Evolutionary conservation across 2,329 filamentous ascomycete genomes (phyloP).

Genomic region (Penicillium olsonii): DNA sequence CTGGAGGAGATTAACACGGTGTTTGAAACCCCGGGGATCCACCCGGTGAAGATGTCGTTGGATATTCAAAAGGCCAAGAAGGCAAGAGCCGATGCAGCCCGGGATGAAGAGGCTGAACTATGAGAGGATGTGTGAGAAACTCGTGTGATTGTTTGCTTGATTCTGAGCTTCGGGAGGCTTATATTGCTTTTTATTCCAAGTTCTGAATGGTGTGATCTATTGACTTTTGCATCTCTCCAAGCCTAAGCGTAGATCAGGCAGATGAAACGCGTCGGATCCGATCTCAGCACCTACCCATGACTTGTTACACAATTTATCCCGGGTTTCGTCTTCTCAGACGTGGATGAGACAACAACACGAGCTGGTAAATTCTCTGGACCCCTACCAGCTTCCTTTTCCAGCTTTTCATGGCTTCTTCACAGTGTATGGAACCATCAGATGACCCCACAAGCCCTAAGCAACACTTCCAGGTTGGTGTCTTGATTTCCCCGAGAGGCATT

Average conservation of each 20-base stretch:
- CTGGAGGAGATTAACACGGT: conserved; percentile 62
- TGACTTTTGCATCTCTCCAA: background rate
- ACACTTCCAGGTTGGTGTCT: too few relatives aligned
- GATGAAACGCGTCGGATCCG: conserved; percentile 26
- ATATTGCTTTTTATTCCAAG: background rate
- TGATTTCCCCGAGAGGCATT: conserved; percentile 15
- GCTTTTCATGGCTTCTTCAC: background rate
- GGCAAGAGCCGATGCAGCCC: conserved; percentile 26
- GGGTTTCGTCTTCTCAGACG: conserved; percentile 13
- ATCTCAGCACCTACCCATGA: conserved; percentile 23
- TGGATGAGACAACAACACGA: conserved; percentile 3
- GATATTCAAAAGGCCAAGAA: conserved; percentile 45
- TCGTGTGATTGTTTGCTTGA: too few relatives aligned
- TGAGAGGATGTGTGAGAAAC: too few relatives aligned
- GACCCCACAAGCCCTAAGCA: conserved; percentile 7
- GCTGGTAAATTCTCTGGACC: background rate
- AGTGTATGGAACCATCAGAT: conserved; percentile 10
- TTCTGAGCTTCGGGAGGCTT: background rate
- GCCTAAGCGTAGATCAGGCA: background rate
- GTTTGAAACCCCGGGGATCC: conserved; percentile 52
- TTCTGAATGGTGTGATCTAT: too few relatives aligned
- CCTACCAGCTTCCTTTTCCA: background rate
- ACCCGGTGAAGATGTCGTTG: conserved; percentile 47
- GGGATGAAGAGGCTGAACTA: conserved; percentile 18
- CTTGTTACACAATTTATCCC: conserved; percentile 19